Evolutionary conservation across 257 asterid genomes (phyloP).

Genomic region (Plantago elongata): DNA sequence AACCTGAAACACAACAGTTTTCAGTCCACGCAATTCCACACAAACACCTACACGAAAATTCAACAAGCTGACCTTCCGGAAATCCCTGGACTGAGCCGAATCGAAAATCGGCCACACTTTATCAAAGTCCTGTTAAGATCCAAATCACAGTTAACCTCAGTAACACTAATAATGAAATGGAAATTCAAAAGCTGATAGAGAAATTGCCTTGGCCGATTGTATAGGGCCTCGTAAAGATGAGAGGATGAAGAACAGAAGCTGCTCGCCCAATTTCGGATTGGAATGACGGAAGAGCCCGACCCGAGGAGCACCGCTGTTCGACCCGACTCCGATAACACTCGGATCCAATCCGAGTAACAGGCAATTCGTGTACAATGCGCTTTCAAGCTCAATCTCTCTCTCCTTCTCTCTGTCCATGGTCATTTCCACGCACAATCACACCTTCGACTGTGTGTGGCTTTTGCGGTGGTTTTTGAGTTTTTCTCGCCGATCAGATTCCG

Average conservation of each 20-base stretch:
- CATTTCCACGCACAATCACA: conserved; percentile 34
- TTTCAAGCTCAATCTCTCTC: conserved; percentile 97
- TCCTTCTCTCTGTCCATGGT: conserved; percentile 99
- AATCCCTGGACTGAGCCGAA: conserved; percentile 98
- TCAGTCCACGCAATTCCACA: conserved; percentile 12
- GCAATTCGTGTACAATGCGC: conserved; percentile 99
- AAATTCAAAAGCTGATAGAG: not conserved
- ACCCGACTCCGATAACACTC: conserved; percentile 75
- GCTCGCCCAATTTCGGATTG: conserved; percentile 97
- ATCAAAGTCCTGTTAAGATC: conserved; percentile 78
- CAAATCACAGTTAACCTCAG: conserved; percentile 9
- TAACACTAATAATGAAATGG: not conserved
- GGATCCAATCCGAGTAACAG: conserved; percentile 97
- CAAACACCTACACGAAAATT: conserved; percentile 6
- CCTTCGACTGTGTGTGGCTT: conserved; percentile 7
- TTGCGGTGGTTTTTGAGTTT: not conserved
- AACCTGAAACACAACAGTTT: conserved; percentile 40
- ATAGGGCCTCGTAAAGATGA: conserved; percentile 95
- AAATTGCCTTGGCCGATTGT: conserved; percentile 82
- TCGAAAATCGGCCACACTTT: conserved; percentile 99
- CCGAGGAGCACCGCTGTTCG: conserved; percentile 78
- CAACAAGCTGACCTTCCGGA: conserved; percentile 66
- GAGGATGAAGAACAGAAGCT: conserved; percentile 84
- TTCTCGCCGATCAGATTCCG: conserved; percentile 3
- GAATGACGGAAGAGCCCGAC: conserved; percentile 96